phyloP scores from a whole-genome alignment of 2,329 filamentous ascomycete genomes.

The Microdochium paspali region DNA sequence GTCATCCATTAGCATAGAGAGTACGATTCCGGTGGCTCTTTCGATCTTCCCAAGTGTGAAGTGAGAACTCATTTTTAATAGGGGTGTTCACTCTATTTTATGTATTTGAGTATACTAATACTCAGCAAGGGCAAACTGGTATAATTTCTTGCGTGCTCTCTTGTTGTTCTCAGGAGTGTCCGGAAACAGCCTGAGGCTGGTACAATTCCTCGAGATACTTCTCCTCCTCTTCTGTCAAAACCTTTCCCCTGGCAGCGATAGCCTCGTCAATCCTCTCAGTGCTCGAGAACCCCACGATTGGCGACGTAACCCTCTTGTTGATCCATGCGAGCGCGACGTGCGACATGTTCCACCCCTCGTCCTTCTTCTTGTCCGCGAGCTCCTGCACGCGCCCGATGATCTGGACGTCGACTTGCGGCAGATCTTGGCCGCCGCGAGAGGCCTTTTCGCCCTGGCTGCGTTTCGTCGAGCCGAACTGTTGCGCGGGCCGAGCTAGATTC shows the following conservation, averaged over 20 bases:
- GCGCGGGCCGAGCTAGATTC: constrained; percentile 22
- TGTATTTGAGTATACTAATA: no score
- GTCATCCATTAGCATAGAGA: no score
- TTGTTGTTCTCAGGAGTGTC: constrained; percentile 16
- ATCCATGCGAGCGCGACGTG: constrained; percentile 58
- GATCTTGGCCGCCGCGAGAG: constrained; percentile 14
- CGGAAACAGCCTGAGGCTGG: constrained; percentile 36
- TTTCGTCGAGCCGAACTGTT: constrained; percentile 18
- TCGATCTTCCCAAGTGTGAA: no score
- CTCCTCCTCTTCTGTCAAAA: constrained; percentile 48
- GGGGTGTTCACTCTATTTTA: no score
- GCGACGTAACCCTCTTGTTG: constrained; percentile 40
- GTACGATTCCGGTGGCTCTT: no score
- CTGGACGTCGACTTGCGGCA: constrained; percentile 21
- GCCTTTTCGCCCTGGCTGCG: constrained; percentile 30
- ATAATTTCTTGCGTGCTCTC: no score
- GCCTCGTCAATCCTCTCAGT: constrained; percentile 52
- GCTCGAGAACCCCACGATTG: constrained; percentile 53
- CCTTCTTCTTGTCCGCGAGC: constrained; percentile 40
- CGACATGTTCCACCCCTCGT: constrained; percentile 44
- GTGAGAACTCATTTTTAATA: no score
- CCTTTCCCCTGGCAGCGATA: constrained; percentile 32
- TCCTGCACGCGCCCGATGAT: constrained; percentile 46
- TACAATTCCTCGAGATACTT: constrained; percentile 55
- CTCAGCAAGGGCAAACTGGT: no score